A percentile compares a stretch with the other conserved stretches of the same genome.
Evolutionary conservation across 2,329 filamentous ascomycete species (phyloP).

Genomic region (Fusarium decemcellulare): DNA sequence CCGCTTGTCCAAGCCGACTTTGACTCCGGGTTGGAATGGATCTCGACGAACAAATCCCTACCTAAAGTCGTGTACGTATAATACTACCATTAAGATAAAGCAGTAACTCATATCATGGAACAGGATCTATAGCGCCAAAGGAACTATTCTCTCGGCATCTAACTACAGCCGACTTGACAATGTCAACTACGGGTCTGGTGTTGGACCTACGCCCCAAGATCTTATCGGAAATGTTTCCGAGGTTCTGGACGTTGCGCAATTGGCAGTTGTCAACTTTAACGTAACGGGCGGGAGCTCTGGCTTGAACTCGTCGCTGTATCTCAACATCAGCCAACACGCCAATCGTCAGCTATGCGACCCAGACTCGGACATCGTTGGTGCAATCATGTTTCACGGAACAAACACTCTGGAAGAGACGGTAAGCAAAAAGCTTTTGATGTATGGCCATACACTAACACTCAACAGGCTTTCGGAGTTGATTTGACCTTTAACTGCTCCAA

Average conservation of each 20-base stretch:
- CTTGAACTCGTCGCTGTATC: constrained; percentile 50
- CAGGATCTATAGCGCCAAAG: constrained; percentile 42
- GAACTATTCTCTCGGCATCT: constrained; percentile 53
- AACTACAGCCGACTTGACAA: constrained; percentile 53
- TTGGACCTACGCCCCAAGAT: constrained; percentile 42
- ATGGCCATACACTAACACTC: background rate
- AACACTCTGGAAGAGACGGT: constrained; percentile 70
- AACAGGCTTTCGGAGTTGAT: constrained; percentile 30
- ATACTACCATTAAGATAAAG: background rate
- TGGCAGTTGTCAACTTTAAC: constrained; percentile 47
- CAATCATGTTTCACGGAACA: constrained; percentile 60
- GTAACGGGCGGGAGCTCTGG: constrained; percentile 47
- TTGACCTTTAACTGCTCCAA: constrained; percentile 37
- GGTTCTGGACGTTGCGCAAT: constrained; percentile 49
- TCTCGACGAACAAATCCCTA: constrained; percentile 42
- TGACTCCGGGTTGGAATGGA: constrained; percentile 40
- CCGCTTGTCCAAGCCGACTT: constrained; percentile 12
- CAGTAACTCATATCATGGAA: constrained; percentile 10
- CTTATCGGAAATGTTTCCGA: constrained; percentile 51
- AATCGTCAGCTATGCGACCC: constrained; percentile 49
- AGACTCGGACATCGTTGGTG: constrained; percentile 49
- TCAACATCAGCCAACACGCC: constrained; percentile 51
- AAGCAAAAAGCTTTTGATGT: background rate
- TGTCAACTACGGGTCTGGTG: constrained; percentile 48
- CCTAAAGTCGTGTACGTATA: constrained; percentile 47